Conservation (phyloP, 352 stramenopile species). For the Globisporangium yorkense region DNA sequence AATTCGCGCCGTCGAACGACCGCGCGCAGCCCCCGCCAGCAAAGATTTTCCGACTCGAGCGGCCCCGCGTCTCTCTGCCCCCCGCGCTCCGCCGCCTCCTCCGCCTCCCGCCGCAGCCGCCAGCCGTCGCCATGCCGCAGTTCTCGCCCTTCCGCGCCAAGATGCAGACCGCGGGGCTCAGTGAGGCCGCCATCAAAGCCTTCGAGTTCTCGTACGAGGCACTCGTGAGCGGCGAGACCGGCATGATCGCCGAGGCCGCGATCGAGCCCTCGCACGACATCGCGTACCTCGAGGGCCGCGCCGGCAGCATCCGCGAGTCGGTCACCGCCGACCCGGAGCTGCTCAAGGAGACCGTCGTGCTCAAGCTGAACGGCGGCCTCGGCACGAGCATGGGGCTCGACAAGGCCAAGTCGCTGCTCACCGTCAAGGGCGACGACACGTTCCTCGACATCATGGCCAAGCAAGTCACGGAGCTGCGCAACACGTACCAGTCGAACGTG, state of each 20-base stretch:
- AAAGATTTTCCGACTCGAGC: slow-evolving; percentile 1
- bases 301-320: slow-evolving; percentile 67
- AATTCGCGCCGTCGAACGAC: slow-evolving; percentile 8
- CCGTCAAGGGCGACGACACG: slow-evolving; percentile 94
- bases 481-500: slow-evolving; percentile 90
- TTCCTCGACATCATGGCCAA: slow-evolving; percentile 88
- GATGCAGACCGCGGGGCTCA: slow-evolving; percentile 95
- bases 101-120: neutral
- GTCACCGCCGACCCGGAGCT: slow-evolving; percentile 60
- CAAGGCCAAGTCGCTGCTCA: slow-evolving; percentile 93
- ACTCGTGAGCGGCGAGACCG: slow-evolving; percentile 91
- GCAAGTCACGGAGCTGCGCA: slow-evolving; percentile 93
- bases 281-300: slow-evolving; percentile 76
- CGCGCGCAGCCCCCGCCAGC: neutral
- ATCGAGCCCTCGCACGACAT: slow-evolving; percentile 87
- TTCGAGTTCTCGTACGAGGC: slow-evolving; percentile 98
- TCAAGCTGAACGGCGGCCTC: slow-evolving; percentile 85
- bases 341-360: slow-evolving; percentile 83
- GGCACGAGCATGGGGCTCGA: slow-evolving; percentile 92
- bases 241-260: slow-evolving; percentile 95
- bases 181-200: slow-evolving; percentile 93
- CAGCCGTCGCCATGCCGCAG: slow-evolving; percentile 29
- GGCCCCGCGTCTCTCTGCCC: neutral
- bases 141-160: slow-evolving; percentile 90
- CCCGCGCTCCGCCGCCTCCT: slow-evolving; percentile 8